A percentile compares a stretch with the other conserved stretches of the same genome.
Conservation (phyloP, 78 protist genomes). For the Cyanophora paradoxa region DNA sequence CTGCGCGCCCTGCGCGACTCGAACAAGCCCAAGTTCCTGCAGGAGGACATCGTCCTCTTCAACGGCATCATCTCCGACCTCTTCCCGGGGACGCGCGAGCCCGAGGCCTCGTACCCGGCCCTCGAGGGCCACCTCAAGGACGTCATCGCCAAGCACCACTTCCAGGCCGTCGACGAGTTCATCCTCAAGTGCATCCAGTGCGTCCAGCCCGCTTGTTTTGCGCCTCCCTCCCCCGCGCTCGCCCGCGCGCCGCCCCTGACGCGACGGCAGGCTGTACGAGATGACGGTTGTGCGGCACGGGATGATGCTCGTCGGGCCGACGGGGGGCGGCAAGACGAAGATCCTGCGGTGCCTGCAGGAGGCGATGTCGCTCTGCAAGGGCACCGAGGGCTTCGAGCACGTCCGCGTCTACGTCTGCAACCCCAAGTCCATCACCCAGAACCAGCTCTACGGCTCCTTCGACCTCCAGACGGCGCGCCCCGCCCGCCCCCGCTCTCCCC, state of each 20-base stretch:
- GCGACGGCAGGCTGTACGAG: conserved; percentile 80
- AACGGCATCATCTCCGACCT: conserved; percentile 55
- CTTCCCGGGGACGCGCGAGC: conserved; percentile 47
- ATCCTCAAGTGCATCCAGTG: conserved; percentile 48
- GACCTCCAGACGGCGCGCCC: conserved; percentile 44
- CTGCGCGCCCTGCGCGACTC: conserved; percentile 79
- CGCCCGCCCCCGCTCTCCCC: background rate
- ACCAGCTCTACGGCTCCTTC: conserved; percentile 67
- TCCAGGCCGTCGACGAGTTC: conserved; percentile 36
- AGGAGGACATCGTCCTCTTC: conserved; percentile 64
- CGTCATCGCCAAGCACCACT: background rate
- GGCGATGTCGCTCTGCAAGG: background rate
- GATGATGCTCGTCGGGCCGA: conserved; percentile 85
- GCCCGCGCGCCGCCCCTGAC: too few species aligned
- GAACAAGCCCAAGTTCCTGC: conserved; percentile 84
- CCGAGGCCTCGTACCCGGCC: conserved; percentile 36
- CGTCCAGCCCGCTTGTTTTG: too few species aligned
- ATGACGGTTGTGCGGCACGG: conserved; percentile 83
- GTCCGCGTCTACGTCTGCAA: conserved; percentile 22
- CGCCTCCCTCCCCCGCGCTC: too few species aligned
- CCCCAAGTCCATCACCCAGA: conserved; percentile 66
- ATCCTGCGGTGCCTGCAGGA: conserved; percentile 2
- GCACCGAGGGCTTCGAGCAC: background rate
- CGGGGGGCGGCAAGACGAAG: conserved; percentile 83
- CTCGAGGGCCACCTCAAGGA: conserved; percentile 10